Evolutionary conservation across 371 early-diverging fungal genomes (phyloP).

Genomic region (Mucor plumbeus): DNA sequence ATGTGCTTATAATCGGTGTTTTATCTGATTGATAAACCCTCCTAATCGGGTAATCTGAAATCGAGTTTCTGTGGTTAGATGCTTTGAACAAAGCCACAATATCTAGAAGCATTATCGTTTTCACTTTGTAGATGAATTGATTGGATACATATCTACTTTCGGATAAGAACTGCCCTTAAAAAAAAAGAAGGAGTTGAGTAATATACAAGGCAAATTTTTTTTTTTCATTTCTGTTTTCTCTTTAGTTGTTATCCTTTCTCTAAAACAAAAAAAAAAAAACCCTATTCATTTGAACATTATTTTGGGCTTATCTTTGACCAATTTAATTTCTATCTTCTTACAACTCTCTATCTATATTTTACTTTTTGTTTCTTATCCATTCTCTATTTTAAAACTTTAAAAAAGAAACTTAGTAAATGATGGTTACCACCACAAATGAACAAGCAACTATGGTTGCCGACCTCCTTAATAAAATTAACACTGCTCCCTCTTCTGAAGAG

Average conservation of each 20-base stretch:
- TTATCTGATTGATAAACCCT: neutral
- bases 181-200: neutral
- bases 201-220: slow-evolving; percentile 9
- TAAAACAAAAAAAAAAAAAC: too few species aligned
- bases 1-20: neutral
- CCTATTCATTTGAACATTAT: neutral
- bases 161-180: neutral
- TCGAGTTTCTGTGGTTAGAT: neutral
- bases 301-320: neutral
- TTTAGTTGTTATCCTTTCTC: slow-evolving; percentile 21
- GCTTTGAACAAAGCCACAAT: slow-evolving; percentile 1
- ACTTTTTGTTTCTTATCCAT: slow-evolving; percentile 1
- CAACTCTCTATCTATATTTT: slow-evolving; percentile 2
- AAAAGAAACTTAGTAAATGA: slow-evolving; percentile 20
- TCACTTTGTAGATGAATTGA: neutral
- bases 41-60: neutral
- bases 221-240: neutral
- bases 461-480: slow-evolving; percentile 61
- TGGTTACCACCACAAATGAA: slow-evolving; percentile 36
- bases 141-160: neutral
- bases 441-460: slow-evolving; percentile 37
- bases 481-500: slow-evolving; percentile 63
- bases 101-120: neutral
- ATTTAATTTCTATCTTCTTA: neutral
- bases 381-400: neutral